Evolutionary conservation across 2,329 filamentous ascomycete species (phyloP).

Genomic region (Erysiphe pulchra): DNA sequence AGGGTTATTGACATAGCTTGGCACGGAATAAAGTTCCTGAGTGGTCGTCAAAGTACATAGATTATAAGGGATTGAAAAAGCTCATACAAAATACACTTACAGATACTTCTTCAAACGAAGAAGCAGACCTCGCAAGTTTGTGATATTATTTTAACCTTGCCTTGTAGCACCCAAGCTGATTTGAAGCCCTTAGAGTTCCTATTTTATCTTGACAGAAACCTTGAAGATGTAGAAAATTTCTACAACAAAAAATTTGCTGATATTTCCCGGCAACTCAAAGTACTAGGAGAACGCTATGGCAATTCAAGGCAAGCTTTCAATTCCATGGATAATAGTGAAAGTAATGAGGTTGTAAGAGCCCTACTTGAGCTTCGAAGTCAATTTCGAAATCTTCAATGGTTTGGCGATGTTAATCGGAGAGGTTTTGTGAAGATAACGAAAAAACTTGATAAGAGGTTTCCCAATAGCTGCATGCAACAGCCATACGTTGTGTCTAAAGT

Average conservation of each 20-base stretch:
- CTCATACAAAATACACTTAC: constrained; percentile 57
- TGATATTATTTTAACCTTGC: not conserved
- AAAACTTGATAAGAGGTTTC: constrained; percentile 89
- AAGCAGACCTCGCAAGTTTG: constrained; percentile 74
- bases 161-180: not conserved
- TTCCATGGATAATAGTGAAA: constrained; percentile 63
- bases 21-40: constrained; percentile 67
- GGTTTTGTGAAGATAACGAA: constrained; percentile 98
- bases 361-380: constrained; percentile 71
- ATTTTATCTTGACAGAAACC: constrained; percentile 83
- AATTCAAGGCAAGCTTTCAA: constrained; percentile 40
- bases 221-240: constrained; percentile 89
- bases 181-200: constrained; percentile 51
- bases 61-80: constrained; percentile 85
- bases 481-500: constrained; percentile 79
- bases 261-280: constrained; percentile 55
- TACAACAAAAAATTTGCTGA: constrained; percentile 92
- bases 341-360: constrained; percentile 73
- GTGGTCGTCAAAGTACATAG: constrained; percentile 64
- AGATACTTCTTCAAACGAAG: constrained; percentile 38
- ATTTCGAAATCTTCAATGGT: constrained; percentile 84
- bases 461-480: constrained; percentile 49
- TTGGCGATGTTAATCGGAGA: constrained; percentile 82
- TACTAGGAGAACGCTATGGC: constrained; percentile 74
- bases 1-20: constrained; percentile 23